These are phyloP conservation scores for Berkeleyomyces rouxiae DNA, from an alignment of 2,329 filamentous ascomycete genomes.

Conservation along the genomic window DNA sequence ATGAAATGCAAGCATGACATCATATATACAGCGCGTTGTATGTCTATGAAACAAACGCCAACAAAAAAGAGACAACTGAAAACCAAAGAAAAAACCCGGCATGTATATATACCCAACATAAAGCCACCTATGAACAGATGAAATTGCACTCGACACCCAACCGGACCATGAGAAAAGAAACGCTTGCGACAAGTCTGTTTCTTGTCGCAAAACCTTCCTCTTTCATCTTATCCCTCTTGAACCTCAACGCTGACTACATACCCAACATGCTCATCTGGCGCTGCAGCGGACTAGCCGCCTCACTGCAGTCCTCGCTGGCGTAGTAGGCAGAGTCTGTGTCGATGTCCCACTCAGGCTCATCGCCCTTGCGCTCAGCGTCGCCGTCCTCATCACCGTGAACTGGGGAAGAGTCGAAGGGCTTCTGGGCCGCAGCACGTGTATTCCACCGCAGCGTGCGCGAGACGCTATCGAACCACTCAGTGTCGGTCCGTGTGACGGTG, in stretches of 20 bases:
- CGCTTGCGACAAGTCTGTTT: slow-evolving; percentile 2
- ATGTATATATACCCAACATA: neutral
- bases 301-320: slow-evolving; percentile 56
- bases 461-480: slow-evolving; percentile 95
- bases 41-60: too few relatives aligned
- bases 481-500: slow-evolving; percentile 75
- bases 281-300: slow-evolving; percentile 48
- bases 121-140: neutral
- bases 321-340: slow-evolving; percentile 68
- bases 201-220: neutral
- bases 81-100: neutral
- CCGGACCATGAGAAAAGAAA: slow-evolving; percentile 1
- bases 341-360: slow-evolving; percentile 70
- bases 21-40: too few relatives aligned
- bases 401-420: slow-evolving; percentile 53
- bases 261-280: slow-evolving; percentile 60
- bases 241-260: slow-evolving; percentile 25
- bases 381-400: slow-evolving; percentile 28
- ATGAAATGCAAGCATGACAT: too few relatives aligned
- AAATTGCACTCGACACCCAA: slow-evolving; percentile 9
- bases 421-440: slow-evolving; percentile 78
- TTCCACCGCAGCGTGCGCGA: slow-evolving; percentile 90
- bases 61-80: neutral
- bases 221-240: slow-evolving; percentile 13
- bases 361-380: slow-evolving; percentile 15